Base-by-base conservation (phyloP, 495 filamentous ascomycete genomes). In the Penicillium fimorum region DNA sequence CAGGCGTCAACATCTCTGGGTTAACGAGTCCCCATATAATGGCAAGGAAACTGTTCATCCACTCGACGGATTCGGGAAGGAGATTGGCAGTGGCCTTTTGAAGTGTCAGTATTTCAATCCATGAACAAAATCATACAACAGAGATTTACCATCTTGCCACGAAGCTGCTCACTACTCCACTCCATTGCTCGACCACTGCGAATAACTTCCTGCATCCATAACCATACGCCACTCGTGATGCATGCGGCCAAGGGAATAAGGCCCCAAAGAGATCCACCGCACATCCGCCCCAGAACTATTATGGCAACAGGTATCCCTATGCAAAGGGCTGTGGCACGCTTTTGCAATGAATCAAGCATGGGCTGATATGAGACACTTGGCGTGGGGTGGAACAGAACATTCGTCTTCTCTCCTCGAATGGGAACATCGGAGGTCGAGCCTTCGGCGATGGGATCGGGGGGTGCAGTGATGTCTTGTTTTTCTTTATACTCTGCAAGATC, bases 361-460 rank as follows among this genome's bases (percentile, higher is more conserved):
- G 92, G 90, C 68, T 91, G 86, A 55, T 89, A 95, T 63, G 85
- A 87, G 50, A 96, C 78, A 1, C 88, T 86, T 0, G 93, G 93
- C 0, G 93, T 97, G 1, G 94, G 92, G 66, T 97, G 91, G 72
- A 97, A 97, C 27, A 97, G 84, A 32, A 97, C 85, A 60, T 96
- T 96, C 1, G 93, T 97, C 79, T 91, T 96, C 64, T 96, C 93
- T 53, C 92, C 92, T 68, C 90, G 91, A 61, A 97, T 96, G 15
- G 93, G 93, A 7, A 97, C 90, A 70, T 97, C 93, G 9, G 88
- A 90, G 2, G 93, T 96, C 30, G 86, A 82, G 12, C 89, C 87
- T 52, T 84, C 76, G 10, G 83, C 86, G 24, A 96, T 72, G 6
- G 93, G 92, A 61, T 95, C 92, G 1, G 92, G 93, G 6, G 93